Base-by-base conservation (phyloP, 495 filamentous ascomycete species). In the Lasiosphaeria miniovina region DNA sequence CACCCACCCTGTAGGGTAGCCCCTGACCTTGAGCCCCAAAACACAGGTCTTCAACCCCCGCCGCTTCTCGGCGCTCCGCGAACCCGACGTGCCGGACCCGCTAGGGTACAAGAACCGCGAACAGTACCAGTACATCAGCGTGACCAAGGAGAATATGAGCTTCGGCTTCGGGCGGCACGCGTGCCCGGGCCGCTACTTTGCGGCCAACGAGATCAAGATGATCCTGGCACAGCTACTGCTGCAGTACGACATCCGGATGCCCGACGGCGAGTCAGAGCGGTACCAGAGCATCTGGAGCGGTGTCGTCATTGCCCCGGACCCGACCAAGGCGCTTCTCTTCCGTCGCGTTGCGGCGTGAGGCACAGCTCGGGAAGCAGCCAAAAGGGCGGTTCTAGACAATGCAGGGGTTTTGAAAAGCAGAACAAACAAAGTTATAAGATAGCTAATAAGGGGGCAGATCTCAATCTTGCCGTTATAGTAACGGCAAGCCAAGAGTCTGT, bases 121-220 rank as follows among this genome's bases (percentile, higher is more conserved):
- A 17, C 48, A 33, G 17, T 32, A 51, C 49, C 56, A 58, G 48
- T 52, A 52, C 36, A 48, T 58, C 36, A 41, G 45, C 11, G 24
- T 36, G 36, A 52, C 49, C n/a, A 38, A 24, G 48, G 56, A 58
- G 34, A 51, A 52, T 35, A 12, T 74, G 4, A 61, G 63, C 0
- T 85, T 82, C 55, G 80, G 82, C 0, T 71, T 77, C 52, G 82
- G 82, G 6, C 54, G 69, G 35, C 14, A 38, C 34, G 81, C 84
- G 0, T 84, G 83, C 63, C 83, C 83, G 0, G 84, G 84, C 0
- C 73, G 84, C 4, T 82, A 82, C 64, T 83, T 85, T 54, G 82
- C 78, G 0, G 68, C 71, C 3, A 74, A 70, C 24, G 75, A 79
- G 55, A 72, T 84, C 59, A 86, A 86, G 64, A 68, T 79, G 17